phyloP scores from a whole-genome alignment of 164 flowering plant genomes.

The Vitis riparia region DNA sequence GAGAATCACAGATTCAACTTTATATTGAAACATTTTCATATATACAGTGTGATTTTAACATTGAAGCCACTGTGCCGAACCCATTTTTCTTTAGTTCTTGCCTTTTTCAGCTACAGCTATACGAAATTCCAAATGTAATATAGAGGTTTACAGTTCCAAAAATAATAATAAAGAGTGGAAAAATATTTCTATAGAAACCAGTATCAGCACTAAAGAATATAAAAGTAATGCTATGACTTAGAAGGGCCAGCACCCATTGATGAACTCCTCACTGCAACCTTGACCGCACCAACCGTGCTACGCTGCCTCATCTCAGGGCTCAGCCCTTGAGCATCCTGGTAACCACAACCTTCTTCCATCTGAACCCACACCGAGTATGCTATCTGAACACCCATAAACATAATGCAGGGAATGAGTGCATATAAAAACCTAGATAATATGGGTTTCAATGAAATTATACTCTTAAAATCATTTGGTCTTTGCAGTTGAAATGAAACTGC shows the following conservation, averaged over 20 bases:
- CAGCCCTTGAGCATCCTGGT: slow-evolving; percentile 37
- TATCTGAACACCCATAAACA: slow-evolving; percentile 48
- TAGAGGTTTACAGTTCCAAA: neutral
- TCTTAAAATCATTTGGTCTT: too few relatives aligned
- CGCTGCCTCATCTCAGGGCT: slow-evolving; percentile 70
- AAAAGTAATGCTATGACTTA: slow-evolving; percentile 23
- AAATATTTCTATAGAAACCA: slow-evolving; percentile 1
- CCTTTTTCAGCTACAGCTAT: neutral
- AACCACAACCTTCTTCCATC: slow-evolving; percentile 43
- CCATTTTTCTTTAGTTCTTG: neutral
- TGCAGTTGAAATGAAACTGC: too few relatives aligned
- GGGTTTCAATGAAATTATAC: too few relatives aligned
- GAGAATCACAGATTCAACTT: neutral
- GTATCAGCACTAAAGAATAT: slow-evolving; percentile 7
- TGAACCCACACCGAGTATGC: slow-evolving; percentile 83
- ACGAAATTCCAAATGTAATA: neutral
- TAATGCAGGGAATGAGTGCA: neutral
- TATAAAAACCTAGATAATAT: too few relatives aligned
- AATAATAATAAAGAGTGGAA: too few relatives aligned
- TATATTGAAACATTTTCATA: neutral
- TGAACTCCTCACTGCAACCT: slow-evolving; percentile 69
- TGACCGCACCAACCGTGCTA: slow-evolving; percentile 76
- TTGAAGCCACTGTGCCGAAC: neutral
- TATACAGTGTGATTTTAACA: neutral
- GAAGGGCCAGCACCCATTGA: slow-evolving; percentile 64